These are phyloP conservation scores for Pleurotus ostreatus DNA, from an alignment of 768 basidiomycete species.

Conservation along the genomic window DNA sequence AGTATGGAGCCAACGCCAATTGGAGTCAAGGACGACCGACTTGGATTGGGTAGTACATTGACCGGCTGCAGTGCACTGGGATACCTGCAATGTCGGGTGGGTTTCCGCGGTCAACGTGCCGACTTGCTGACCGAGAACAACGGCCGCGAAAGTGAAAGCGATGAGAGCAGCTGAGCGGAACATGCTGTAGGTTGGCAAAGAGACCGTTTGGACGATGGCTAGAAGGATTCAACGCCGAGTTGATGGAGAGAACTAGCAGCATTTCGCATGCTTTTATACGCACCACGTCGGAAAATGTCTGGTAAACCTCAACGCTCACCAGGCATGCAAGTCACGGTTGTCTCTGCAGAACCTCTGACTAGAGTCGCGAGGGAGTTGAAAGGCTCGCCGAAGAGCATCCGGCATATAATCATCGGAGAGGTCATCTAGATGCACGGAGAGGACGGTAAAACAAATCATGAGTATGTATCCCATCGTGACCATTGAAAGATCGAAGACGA, in stretches of 20 bases:
- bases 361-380: neutral
- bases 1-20: slow-evolving; percentile 8
- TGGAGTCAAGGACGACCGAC: slow-evolving; percentile 7
- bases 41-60: neutral
- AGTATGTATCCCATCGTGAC: neutral
- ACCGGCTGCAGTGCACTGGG: slow-evolving; percentile 2
- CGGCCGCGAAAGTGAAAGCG: slow-evolving; percentile 4
- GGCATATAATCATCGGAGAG: neutral
- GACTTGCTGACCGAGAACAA: slow-evolving; percentile 5
- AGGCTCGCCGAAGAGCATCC: slow-evolving; percentile 2
- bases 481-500: neutral
- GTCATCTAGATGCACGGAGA: too few relatives aligned
- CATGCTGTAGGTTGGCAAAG: neutral
- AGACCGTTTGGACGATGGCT: neutral
- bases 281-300: neutral
- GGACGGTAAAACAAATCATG: too few relatives aligned
- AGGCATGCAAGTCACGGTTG: too few relatives aligned
- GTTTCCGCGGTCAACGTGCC: slow-evolving; percentile 7
- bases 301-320: neutral
- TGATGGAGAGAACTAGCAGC: neutral
- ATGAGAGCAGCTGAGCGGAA: slow-evolving; percentile 3
- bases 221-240: neutral
- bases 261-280: neutral
- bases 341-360: too few relatives aligned
- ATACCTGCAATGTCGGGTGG: neutral